These are phyloP conservation scores for Tuber calosporum DNA, from an alignment of 495 filamentous ascomycete species.

Conservation along the genomic window DNA sequence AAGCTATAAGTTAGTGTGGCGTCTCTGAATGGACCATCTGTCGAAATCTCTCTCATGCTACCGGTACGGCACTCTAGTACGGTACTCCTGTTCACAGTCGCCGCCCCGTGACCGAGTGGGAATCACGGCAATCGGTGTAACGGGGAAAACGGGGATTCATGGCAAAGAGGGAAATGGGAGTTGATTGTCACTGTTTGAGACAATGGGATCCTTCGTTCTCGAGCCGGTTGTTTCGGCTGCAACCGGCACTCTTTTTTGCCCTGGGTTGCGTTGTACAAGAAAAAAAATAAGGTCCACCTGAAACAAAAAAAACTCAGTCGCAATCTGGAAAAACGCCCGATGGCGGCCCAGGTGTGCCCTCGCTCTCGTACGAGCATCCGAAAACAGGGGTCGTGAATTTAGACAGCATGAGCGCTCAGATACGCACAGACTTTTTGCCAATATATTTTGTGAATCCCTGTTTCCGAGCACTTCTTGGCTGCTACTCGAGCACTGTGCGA, in stretches of 20 bases:
- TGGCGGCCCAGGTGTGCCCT: constrained; percentile 23
- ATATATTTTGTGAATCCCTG: too few relatives aligned
- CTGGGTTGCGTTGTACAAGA: neutral
- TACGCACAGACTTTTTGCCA: too few relatives aligned
- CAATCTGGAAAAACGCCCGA: constrained; percentile 35
- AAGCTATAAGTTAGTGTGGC: constrained; percentile 1
- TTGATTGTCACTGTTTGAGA: neutral
- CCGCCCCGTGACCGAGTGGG: neutral
- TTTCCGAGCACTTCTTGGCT: too few relatives aligned
- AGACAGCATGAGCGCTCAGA: too few relatives aligned
- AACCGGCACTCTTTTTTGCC: neutral
- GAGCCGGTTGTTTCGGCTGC: constrained; percentile 5
- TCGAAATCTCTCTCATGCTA: neutral
- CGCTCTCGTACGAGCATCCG: too few relatives aligned
- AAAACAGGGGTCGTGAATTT: too few relatives aligned
- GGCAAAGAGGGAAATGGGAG: neutral
- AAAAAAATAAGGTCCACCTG: neutral
- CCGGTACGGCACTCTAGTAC: too few relatives aligned
- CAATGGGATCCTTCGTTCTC: neutral
- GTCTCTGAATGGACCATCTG: neutral
- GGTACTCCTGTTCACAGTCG: too few relatives aligned
- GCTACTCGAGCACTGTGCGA: too few relatives aligned
- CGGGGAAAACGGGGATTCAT: neutral
- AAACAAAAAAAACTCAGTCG: constrained; percentile 7
- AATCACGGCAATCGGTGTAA: neutral